A percentile compares a stretch with the other conserved stretches of the same genome.
Conservation (phyloP, 148 eudicot genomes). For the Silene uniflora region DNA sequence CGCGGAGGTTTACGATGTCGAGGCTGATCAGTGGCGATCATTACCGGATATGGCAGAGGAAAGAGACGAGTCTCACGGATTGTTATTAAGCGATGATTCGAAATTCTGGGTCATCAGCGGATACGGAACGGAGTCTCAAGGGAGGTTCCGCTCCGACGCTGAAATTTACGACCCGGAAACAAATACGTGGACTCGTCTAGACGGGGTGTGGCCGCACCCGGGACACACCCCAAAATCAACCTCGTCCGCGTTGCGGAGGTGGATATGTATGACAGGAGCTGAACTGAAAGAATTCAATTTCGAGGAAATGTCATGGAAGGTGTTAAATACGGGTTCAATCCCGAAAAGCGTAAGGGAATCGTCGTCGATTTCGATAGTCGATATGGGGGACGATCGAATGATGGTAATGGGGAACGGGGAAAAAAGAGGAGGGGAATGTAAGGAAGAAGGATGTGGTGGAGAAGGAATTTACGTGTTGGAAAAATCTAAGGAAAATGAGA, state of each 20-base stretch:
- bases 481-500: background rate
- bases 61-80: constrained; percentile 37
- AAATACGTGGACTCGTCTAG: constrained; percentile 15
- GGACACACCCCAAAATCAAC: constrained; percentile 23
- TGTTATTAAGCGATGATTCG: background rate
- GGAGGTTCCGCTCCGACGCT: constrained; percentile 34
- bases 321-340: constrained; percentile 7
- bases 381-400: constrained; percentile 17
- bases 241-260: constrained; percentile 16
- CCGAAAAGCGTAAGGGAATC: constrained; percentile 19
- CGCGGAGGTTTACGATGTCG: constrained; percentile 37
- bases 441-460: constrained; percentile 16
- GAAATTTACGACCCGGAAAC: constrained; percentile 26
- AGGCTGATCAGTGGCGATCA: constrained; percentile 24
- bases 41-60: constrained; percentile 36
- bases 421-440: constrained; percentile 10
- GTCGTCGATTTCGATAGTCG: background rate
- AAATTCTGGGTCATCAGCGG: constrained; percentile 36
- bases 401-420: constrained; percentile 35
- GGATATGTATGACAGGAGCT: constrained; percentile 18
- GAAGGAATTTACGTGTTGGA: constrained; percentile 28
- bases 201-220: constrained; percentile 31
- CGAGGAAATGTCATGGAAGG: constrained; percentile 30
- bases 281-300: constrained; percentile 31
- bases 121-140: constrained; percentile 38